Evolutionary conservation across 1,284 basidiomycete species (phyloP).

Genomic region (Papiliotrema flavescens): DNA sequence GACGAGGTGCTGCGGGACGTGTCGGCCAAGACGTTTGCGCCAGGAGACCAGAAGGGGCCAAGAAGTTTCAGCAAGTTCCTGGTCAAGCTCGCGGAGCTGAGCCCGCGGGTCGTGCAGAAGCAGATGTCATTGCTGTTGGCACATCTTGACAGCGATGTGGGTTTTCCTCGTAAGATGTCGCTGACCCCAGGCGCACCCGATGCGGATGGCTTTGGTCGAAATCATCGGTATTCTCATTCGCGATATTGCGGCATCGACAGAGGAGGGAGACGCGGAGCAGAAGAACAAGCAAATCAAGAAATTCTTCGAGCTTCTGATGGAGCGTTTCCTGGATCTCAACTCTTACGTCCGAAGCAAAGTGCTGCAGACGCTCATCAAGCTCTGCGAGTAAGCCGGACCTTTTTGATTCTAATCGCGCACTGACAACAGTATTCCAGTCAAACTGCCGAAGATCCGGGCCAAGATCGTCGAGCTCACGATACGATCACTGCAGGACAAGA

Average conservation of each 20-base stretch:
- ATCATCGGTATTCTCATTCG: slow-evolving; percentile 75
- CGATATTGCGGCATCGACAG: slow-evolving; percentile 61
- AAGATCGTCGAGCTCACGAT: slow-evolving; percentile 72
- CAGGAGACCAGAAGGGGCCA: slow-evolving; percentile 76
- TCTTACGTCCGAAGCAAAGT: slow-evolving; percentile 90
- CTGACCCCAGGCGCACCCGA: slow-evolving; percentile 74
- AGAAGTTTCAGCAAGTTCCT: slow-evolving; percentile 83
- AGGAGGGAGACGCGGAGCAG: slow-evolving; percentile 58
- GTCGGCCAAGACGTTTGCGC: slow-evolving; percentile 34
- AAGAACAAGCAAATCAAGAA: slow-evolving; percentile 76
- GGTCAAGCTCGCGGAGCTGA: slow-evolving; percentile 72
- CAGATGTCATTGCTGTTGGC: slow-evolving; percentile 79
- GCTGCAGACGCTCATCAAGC: slow-evolving; percentile 68
- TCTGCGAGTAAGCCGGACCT: slow-evolving; percentile 57
- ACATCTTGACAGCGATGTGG: slow-evolving; percentile 88
- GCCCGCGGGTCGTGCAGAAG: slow-evolving; percentile 82
- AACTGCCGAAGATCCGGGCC: slow-evolving; percentile 83
- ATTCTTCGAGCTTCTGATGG: slow-evolving; percentile 78
- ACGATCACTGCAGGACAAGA: slow-evolving; percentile 84
- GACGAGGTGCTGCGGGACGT: slow-evolving; percentile 74
- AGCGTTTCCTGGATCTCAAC: slow-evolving; percentile 82
- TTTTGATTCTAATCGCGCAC: no score
- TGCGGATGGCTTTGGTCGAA: slow-evolving; percentile 89
- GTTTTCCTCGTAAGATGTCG: slow-evolving; percentile 17
- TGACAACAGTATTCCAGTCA: slow-evolving; percentile 58